Evolutionary conservation across 495 filamentous ascomycete genomes (phyloP).

Genomic region (Geopyxis carbonaria): DNA sequence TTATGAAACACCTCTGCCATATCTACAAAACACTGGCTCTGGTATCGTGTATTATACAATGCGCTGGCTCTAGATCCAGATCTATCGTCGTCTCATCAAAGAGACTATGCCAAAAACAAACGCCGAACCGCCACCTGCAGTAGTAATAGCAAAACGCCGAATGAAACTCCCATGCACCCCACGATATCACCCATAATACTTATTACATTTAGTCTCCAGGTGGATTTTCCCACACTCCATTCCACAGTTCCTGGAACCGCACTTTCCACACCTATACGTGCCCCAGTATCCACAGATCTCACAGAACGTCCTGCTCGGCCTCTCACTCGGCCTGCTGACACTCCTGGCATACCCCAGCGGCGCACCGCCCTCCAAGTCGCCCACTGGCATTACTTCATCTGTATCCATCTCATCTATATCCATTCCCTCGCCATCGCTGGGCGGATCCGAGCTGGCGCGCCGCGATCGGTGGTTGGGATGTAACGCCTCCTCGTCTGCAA

Average conservation of each 20-base stretch:
- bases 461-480: constrained; percentile 4
- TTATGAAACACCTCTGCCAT: too few species aligned
- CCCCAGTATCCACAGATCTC: constrained; percentile 26
- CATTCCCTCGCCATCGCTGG: constrained; percentile 1
- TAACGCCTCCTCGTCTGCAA: constrained; percentile 73
- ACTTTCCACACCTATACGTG: constrained; percentile 21
- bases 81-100: too few species aligned
- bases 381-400: not conserved
- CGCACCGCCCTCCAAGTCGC: constrained; percentile 7
- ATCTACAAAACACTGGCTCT: too few species aligned
- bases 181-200: constrained; percentile 17
- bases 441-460: not conserved
- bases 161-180: not conserved
- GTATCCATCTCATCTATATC: not conserved
- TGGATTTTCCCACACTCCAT: constrained; percentile 21
- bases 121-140: too few species aligned
- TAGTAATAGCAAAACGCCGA: too few species aligned
- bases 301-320: constrained; percentile 19
- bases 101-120: too few species aligned
- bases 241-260: constrained; percentile 24
- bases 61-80: too few species aligned
- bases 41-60: too few species aligned
- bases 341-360: constrained; percentile 14
- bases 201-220: constrained; percentile 23
- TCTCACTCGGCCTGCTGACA: constrained; percentile 7